phyloP scores from a whole-genome alignment of 192 early-diverging fungal genomes.

The Phlyctochytrium bullatum region DNA sequence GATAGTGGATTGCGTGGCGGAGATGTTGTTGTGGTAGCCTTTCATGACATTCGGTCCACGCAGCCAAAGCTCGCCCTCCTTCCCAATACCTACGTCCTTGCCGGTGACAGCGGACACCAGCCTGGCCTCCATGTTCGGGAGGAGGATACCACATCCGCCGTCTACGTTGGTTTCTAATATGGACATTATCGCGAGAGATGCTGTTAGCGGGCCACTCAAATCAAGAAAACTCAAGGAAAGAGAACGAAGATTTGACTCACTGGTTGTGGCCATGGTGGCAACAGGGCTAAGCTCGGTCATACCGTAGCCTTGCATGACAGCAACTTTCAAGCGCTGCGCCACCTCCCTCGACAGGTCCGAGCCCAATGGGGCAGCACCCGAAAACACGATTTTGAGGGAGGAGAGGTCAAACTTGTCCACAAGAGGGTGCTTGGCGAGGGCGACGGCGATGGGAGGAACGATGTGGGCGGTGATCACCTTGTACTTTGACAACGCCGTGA shows the following conservation, averaged over 20 bases:
- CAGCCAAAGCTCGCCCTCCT: slow-evolving; percentile 81
- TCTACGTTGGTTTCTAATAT: slow-evolving; percentile 23
- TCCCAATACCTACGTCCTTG: slow-evolving; percentile 49
- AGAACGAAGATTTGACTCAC: not conserved
- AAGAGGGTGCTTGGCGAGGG: slow-evolving; percentile 71
- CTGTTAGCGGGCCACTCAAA: not conserved
- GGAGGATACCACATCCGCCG: slow-evolving; percentile 66
- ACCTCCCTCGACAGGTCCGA: slow-evolving; percentile 62
- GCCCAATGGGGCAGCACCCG: slow-evolving; percentile 79
- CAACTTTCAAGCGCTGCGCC: slow-evolving; percentile 45
- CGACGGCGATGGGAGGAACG: slow-evolving; percentile 74
- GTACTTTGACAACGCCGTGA: slow-evolving; percentile 67
- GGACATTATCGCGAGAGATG: not conserved
- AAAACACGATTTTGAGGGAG: slow-evolving; percentile 58
- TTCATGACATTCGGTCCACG: slow-evolving; percentile 88
- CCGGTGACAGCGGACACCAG: slow-evolving; percentile 73
- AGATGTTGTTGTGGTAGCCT: slow-evolving; percentile 77
- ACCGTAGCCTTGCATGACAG: slow-evolving; percentile 68
- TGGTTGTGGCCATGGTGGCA: slow-evolving; percentile 23
- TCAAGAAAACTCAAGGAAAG: not conserved
- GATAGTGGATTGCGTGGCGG: slow-evolving; percentile 71
- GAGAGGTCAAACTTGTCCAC: slow-evolving; percentile 73
- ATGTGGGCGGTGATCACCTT: slow-evolving; percentile 51
- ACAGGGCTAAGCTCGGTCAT: slow-evolving; percentile 70
- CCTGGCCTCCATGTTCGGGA: slow-evolving; percentile 72